Percentiles rank a stretch among this genome's conserved stretches.
Conservation (phyloP, 164 flowering plant species). For the Annona squamosa region DNA sequence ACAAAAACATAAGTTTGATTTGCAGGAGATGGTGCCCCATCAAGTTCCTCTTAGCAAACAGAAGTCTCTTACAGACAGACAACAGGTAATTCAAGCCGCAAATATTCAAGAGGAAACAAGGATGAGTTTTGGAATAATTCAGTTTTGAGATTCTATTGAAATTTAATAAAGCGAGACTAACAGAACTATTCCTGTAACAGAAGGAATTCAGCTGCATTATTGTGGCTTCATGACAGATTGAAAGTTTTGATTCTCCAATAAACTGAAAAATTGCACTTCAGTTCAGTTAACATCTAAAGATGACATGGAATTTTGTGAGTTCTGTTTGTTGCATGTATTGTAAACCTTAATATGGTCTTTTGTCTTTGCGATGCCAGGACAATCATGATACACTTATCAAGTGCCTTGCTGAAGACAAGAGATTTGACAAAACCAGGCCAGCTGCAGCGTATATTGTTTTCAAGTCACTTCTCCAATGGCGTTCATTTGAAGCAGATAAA, state of each 20-base stretch:
- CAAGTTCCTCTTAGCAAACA: constrained; percentile 42
- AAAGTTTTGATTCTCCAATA: background rate
- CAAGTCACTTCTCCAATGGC: constrained; percentile 74
- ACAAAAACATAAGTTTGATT: constrained; percentile 1
- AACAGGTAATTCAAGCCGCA: constrained; percentile 39
- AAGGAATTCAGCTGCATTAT: background rate
- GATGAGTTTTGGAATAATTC: background rate
- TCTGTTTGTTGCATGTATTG: background rate
- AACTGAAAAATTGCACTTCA: background rate
- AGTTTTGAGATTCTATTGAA: background rate
- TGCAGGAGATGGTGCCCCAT: constrained; percentile 36
- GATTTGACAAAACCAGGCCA: constrained; percentile 54
- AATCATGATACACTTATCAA: constrained; percentile 62
- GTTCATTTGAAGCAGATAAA: constrained; percentile 81
- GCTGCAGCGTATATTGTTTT: constrained; percentile 58
- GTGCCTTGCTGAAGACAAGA: constrained; percentile 57
- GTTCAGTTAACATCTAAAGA: background rate
- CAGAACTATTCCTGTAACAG: no score
- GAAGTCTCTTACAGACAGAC: constrained; percentile 66
- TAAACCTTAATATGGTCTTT: background rate
- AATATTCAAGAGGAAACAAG: background rate
- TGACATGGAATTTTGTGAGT: background rate
- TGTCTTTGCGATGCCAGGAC: constrained; percentile 38
- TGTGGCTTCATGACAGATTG: background rate
- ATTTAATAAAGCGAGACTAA: background rate